These are phyloP conservation scores for Candida caryicola DNA, from an alignment of 805 yeast genomes.

Conservation along the genomic window DNA sequence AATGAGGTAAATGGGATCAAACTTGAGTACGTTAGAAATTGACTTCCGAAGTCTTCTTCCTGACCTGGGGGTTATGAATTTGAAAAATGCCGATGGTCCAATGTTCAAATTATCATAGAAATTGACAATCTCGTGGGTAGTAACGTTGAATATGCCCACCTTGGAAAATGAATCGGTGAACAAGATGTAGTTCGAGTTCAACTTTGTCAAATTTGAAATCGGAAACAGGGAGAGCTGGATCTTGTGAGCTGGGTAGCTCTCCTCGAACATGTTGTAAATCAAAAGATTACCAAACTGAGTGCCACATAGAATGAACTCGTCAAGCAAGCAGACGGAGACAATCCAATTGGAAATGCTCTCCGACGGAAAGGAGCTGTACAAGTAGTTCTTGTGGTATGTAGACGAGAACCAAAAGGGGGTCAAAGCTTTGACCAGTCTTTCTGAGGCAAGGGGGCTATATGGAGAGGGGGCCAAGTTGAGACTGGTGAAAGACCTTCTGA, in stretches of 20 bases:
- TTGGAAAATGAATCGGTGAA: slow-evolving; percentile 31
- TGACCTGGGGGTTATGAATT: slow-evolving; percentile 12
- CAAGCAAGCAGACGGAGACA: slow-evolving; percentile 18
- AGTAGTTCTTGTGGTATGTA: slow-evolving; percentile 7
- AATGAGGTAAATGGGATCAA: slow-evolving; percentile 23
- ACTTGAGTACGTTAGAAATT: slow-evolving; percentile 8
- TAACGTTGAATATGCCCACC: slow-evolving; percentile 24
- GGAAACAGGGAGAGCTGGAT: slow-evolving; percentile 24
- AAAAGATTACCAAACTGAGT: slow-evolving; percentile 30
- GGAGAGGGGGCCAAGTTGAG: neutral
- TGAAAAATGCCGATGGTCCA: slow-evolving; percentile 19
- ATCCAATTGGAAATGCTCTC: slow-evolving; percentile 21
- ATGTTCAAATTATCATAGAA: slow-evolving; percentile 21
- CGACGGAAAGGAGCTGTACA: slow-evolving; percentile 10
- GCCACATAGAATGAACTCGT: slow-evolving; percentile 22
- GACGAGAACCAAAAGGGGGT: slow-evolving; percentile 15
- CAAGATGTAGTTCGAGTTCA: slow-evolving; percentile 16
- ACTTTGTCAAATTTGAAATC: slow-evolving; percentile 16
- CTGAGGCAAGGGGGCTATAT: neutral
- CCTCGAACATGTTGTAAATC: slow-evolving; percentile 16
- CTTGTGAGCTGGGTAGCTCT: slow-evolving; percentile 12
- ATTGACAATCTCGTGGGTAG: slow-evolving; percentile 13
- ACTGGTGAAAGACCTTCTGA: slow-evolving; percentile 5
- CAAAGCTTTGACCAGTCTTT: slow-evolving; percentile 11
- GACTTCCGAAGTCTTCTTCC: slow-evolving; percentile 4